Base-by-base conservation (phyloP, 164 flowering plant genomes). In the Umbellularia californica region DNA sequence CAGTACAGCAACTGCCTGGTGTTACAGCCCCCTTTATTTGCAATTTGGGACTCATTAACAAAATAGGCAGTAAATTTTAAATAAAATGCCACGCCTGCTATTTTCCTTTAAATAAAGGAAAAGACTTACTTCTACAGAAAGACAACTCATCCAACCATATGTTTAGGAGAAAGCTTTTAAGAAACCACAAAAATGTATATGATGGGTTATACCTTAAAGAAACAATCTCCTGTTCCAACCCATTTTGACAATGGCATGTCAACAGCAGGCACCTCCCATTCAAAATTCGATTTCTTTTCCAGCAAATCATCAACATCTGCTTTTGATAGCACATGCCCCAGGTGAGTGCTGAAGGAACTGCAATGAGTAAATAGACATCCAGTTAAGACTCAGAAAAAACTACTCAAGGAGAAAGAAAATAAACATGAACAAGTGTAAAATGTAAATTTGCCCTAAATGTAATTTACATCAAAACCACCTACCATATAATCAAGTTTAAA, bases 211-310 rank as follows among this genome's bases (percentile, higher is more conserved):
- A 90, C 97, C 90, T 88, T 80, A 3, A 86, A 41, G 70, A 82
- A 81, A 72, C 89, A 83, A 75, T 86, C 82, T 74, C 91, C 96
- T 23, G 97, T 91, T 77, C 98, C 99, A 25, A 72, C 72, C 99
- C 96, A 93, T 77, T 83, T 86, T 78, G 88, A 83, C 75, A 76
- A 84, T 20, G 90, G 65, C 82, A 79, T 78, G 78, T 80, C 86
- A 79, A 75, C 22, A 76, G 90, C 89, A 78, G 93, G 92, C 27
- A 79, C 77, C 79, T 87, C 87, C 97, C 96, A 93, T 62, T 79
- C 76, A 82, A 83, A 90, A 66, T 81, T 88, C 87, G 87, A 87
- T 72, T 84, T 88, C 74, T 67, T 81, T 74, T 77, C 76, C 17
- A 72, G 47, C 72, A 93, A 78, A 25, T 79, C 77, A 5, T 82